Conservation (phyloP, 2,329 filamentous ascomycete species). For the Diaporthe citrichinensis region DNA sequence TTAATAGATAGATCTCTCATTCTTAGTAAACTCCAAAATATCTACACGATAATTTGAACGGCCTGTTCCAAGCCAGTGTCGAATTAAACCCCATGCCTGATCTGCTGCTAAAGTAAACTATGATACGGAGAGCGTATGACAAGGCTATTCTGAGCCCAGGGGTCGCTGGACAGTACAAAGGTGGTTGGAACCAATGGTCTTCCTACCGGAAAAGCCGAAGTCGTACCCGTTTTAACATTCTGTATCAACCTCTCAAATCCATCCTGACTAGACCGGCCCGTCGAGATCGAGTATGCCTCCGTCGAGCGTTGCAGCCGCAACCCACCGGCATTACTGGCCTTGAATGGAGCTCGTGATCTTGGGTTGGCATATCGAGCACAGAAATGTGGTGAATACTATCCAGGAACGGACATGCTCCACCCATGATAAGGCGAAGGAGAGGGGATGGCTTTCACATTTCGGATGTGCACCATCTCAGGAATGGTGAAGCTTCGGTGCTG, state of each 20-base stretch:
- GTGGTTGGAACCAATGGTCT: rapidly evolving
- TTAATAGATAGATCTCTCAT: no score
- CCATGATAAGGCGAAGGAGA: neutral
- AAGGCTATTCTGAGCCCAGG: neutral
- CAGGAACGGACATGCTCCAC: neutral
- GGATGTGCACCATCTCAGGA: neutral
- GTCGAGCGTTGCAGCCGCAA: conserved; percentile 14
- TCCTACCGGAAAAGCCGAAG: neutral
- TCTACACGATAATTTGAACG: neutral
- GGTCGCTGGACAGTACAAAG: neutral
- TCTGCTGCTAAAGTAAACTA: no score
- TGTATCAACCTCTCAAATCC: neutral
- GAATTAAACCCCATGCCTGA: no score
- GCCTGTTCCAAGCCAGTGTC: neutral
- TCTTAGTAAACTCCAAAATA: no score
- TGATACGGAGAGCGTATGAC: no score
- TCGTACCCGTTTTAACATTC: no score
- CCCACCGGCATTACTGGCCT: neutral
- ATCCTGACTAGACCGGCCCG: neutral
- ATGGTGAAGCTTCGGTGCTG: neutral
- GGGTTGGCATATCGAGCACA: neutral
- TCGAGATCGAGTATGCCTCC: conserved; percentile 7
- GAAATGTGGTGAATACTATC: rapidly evolving
- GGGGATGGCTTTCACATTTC: neutral
- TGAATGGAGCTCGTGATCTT: neutral